Evolutionary conservation across 108 stramenopile genomes (phyloP), one percentile per base, ranked within the genome.

Genomic region (Pseudonitzschia pungens): DNA sequence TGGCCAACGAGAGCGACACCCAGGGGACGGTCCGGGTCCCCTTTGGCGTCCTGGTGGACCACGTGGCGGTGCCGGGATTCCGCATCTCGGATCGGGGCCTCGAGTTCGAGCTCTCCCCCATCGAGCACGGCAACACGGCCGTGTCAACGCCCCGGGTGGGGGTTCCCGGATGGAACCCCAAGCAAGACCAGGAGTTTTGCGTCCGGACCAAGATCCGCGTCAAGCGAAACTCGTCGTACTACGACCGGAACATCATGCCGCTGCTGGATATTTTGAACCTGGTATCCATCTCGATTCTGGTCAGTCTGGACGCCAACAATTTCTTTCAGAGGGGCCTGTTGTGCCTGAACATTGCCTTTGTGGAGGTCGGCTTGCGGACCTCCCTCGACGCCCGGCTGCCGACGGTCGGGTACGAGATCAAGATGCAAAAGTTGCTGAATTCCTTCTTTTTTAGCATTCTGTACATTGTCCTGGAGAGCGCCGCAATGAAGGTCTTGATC

Each of bases 161-260:
- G n/a, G 8, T 18, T 0, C 4, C 28, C 36, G 60, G 60, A 33
- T 26, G 59, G 15, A 29, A 26, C 16, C 27, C 11, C 32, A 29
- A 29, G 28, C 48, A 48, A 22, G 59, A 58, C 36, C 58, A 56
- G 14, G 83, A 87, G 48, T 31, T 71, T 20, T 84, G 65, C 64
- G 72, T 87, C 20, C 44, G 77, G 58, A 73, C 84, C 24, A 79
- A 65, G 48, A 54, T 87, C 18, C 65, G 53, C 27, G 84, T 87
- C 11, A 32, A 33, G 20, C 75, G 86, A 10, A 74, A 86, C 33
- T 78, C 73, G 4, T 68, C 71, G 7, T 87, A 87, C 67, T 87
- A 81, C 77, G 83, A 87, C 50, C 68, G 74, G 10, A 87, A 87
- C 45, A 84, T 87, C 36, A 79, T 87, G 56, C 86, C 86, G 12